Evolutionary conservation across 805 yeast species (phyloP), one percentile per base, ranked within the genome.

Genomic region (Candida takata): DNA sequence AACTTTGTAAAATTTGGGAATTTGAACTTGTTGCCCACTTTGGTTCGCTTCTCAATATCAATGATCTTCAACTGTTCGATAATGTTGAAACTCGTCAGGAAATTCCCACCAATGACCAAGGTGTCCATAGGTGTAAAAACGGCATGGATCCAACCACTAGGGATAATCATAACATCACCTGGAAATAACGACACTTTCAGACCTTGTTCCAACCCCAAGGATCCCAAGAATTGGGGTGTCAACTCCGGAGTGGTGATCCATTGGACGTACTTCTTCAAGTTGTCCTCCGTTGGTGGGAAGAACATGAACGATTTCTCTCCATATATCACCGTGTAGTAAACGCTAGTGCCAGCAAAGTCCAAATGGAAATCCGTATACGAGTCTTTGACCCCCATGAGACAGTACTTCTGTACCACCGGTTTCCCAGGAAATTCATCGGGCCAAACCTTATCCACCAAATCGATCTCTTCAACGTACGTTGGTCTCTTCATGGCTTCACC

Each of bases 81-180:
- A 43, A 85, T 58, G 48, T 79, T 79, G 36, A 73, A 59, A 27
- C 76, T 52, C 1, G 94, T 84, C 19, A 87, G 61, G 54, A 79
- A 87, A 54, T 87, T 87, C 0, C 97, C 97, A 3, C 96, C 96
- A 37, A 87, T 72, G 3, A 87, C 86, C 3, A 86, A 60, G 0
- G 94, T 74, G 52, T 87, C 95, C 12, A 63, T 61, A 0, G 95
- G 90, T 0, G 96, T 86, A 50, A 76, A 76, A 0, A 87, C 97
- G 0, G 92, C 78, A 57, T 87, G 96, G 33, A 87, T 86, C 94
- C 95, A 87, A 1, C 95, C 95, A 28, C 92, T 77, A 4, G 97
- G 96, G 14, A 87, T 79, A 11, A 86, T 65, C 58, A 87, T 69
- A 18, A 86, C 66, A 50, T 87, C 95, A 1, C 94, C 94, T 2